A percentile compares a stretch with the other conserved stretches of the same genome.
These are phyloP conservation scores for Solanum sejunctum DNA, from an alignment of 257 asterid species.

Conservation along the genomic window DNA sequence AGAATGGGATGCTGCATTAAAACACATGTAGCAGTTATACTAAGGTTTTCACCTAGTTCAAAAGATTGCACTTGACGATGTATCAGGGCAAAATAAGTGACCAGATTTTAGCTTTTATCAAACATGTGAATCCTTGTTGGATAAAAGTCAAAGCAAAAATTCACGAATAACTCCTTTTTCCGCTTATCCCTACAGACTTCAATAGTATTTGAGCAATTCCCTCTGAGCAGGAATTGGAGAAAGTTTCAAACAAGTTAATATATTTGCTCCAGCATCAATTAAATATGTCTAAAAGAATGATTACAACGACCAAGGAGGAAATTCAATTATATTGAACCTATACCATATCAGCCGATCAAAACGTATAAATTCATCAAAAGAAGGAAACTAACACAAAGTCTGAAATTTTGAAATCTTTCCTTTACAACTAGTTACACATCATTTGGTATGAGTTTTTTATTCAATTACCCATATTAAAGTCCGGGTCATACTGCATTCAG, in stretches of 20 bases:
- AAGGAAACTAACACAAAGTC: not conserved
- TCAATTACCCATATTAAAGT: too few species aligned
- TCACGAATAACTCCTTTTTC: not conserved
- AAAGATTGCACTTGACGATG: not conserved
- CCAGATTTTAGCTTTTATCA: not conserved
- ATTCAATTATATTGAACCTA: not conserved
- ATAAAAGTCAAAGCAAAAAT: not conserved
- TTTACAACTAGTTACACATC: not conserved
- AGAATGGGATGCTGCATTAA: slow-evolving; percentile 82
- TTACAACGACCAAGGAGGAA: not conserved
- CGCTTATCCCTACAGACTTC: not conserved
- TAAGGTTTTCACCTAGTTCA: not conserved
- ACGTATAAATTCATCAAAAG: not conserved
- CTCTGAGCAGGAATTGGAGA: not conserved
- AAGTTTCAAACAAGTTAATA: not conserved
- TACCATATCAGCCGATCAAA: not conserved
- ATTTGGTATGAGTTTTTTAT: not conserved
- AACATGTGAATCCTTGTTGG: not conserved
- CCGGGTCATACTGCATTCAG: too few species aligned
- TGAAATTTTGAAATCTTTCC: not conserved
- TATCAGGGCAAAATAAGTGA: not conserved
- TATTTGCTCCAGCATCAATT: not conserved
- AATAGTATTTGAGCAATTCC: not conserved
- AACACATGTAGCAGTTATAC: not conserved
- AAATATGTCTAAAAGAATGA: not conserved